phyloP scores from a whole-genome alignment of 805 yeast genomes.

The Peterozyma xylosa region DNA sequence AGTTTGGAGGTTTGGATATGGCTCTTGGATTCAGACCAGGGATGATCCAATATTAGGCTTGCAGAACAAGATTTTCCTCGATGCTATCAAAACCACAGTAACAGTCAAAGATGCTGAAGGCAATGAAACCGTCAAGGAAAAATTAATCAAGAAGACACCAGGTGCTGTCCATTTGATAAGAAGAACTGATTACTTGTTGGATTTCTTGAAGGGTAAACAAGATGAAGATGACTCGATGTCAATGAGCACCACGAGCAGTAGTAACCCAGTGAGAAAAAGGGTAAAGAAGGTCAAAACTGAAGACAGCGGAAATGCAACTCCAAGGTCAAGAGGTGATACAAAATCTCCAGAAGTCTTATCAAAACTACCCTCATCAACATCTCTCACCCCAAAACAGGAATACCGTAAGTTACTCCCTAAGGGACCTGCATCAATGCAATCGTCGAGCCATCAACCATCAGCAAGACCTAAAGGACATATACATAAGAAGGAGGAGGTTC shows the following conservation, averaged over 20 bases:
- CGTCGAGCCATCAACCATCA: slow-evolving; percentile 10
- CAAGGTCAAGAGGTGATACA: neutral
- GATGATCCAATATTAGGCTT: slow-evolving; percentile 91
- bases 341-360: slow-evolving; percentile 9
- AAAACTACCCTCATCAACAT: slow-evolving; percentile 5
- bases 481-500: slow-evolving; percentile 6
- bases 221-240: neutral
- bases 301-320: neutral
- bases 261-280: slow-evolving; percentile 13
- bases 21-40: slow-evolving; percentile 89
- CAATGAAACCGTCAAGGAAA: slow-evolving; percentile 20
- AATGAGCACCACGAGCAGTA: neutral
- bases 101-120: slow-evolving; percentile 24
- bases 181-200: slow-evolving; percentile 80
- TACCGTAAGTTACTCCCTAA: neutral
- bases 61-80: slow-evolving; percentile 76
- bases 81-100: slow-evolving; percentile 22
- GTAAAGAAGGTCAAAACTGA: slow-evolving; percentile 11
- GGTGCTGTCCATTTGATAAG: slow-evolving; percentile 89
- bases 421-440: slow-evolving; percentile 3
- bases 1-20: slow-evolving; percentile 87
- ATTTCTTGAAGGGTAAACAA: slow-evolving; percentile 48
- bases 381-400: neutral
- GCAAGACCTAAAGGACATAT: slow-evolving; percentile 12
- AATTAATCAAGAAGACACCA: slow-evolving; percentile 60